These are phyloP conservation scores for Caryopteris hybrid DNA, from an alignment of 305 asterid species.

Conservation along the genomic window DNA sequence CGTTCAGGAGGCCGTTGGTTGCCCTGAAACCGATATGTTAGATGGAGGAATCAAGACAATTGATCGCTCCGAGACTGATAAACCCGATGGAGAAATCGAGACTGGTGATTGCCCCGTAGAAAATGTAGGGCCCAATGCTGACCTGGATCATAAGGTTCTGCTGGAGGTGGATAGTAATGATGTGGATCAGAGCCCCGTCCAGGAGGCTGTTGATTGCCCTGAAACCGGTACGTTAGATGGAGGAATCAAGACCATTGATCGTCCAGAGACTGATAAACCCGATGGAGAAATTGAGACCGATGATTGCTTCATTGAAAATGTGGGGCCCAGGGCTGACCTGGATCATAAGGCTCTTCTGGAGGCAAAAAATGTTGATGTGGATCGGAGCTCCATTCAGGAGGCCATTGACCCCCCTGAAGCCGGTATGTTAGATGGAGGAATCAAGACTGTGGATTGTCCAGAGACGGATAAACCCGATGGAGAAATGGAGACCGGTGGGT, in stretches of 20 bases:
- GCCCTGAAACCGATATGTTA: not conserved
- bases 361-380: not conserved
- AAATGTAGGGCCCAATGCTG: not conserved
- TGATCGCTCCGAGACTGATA: not conserved
- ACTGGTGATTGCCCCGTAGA: not conserved
- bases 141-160: not conserved
- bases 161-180: not conserved
- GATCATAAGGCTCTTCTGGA: slow-evolving; percentile 4
- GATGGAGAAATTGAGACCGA: not conserved
- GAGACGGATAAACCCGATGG: not conserved
- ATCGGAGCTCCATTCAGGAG: not conserved
- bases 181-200: not conserved
- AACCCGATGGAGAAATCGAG: not conserved
- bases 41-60: not conserved
- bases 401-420: not conserved
- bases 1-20: not conserved
- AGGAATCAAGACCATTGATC: not conserved
- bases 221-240: not conserved
- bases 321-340: not conserved
- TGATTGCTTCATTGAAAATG: not conserved
- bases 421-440: not conserved
- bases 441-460: not conserved
- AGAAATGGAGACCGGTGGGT: not conserved
- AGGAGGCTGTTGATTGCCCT: not conserved
- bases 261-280: not conserved